Evolutionary conservation across 441 rosid genomes (phyloP).

Genomic region (Jatropha multifida): DNA sequence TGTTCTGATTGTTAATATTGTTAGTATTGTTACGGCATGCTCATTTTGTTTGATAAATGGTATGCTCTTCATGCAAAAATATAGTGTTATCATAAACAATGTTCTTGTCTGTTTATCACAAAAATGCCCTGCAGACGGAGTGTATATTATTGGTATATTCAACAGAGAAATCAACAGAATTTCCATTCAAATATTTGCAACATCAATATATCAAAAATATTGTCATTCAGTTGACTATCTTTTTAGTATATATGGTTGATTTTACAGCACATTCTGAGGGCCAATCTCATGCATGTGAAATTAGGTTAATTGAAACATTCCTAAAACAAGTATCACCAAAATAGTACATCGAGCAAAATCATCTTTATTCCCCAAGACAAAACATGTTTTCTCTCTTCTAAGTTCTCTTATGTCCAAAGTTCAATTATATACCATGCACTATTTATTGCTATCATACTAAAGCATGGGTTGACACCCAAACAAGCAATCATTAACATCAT

Average conservation of each 20-base stretch:
- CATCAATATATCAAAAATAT: neutral
- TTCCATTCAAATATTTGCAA: neutral
- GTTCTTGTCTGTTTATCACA: neutral
- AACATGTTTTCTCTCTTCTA: neutral
- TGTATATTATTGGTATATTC: neutral
- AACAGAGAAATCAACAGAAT: slow-evolving; percentile 14
- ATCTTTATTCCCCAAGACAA: neutral
- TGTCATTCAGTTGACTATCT: neutral
- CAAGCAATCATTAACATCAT: neutral
- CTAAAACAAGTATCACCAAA: neutral
- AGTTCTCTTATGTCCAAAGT: neutral
- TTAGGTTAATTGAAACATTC: slow-evolving; percentile 2
- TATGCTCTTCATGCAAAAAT: slow-evolving; percentile 1
- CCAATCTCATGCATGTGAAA: neutral
- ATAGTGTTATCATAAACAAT: neutral
- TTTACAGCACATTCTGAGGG: neutral
- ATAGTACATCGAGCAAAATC: neutral
- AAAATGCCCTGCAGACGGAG: neutral
- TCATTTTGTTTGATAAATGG: neutral
- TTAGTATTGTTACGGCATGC: neutral
- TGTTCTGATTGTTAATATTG: slow-evolving; percentile 10
- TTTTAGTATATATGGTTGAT: neutral
- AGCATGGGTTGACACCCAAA: slow-evolving; percentile 6
- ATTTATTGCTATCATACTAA: neutral
- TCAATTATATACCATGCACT: neutral